A percentile compares a stretch with the other conserved stretches of the same genome.
Conservation (phyloP, 495 filamentous ascomycete species). For the Trichoderma reesei region DNA sequence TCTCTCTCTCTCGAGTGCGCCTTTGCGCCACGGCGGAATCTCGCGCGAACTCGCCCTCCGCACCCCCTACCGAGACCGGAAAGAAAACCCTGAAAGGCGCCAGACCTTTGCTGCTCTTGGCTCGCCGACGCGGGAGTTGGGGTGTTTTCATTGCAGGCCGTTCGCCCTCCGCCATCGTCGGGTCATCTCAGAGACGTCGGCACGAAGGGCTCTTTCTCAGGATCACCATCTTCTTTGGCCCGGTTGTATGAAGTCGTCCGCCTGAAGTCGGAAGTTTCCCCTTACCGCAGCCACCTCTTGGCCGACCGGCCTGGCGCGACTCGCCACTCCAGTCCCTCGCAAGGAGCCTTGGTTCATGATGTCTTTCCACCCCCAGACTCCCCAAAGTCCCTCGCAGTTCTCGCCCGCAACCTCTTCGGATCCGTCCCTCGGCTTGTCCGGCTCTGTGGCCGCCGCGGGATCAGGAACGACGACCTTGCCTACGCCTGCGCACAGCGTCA, state of each 20-base stretch:
- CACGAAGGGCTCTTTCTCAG: neutral
- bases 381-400: conserved; percentile 47
- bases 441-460: conserved; percentile 29
- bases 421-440: conserved; percentile 23
- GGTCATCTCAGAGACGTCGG: neutral
- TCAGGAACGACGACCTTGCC: conserved; percentile 22
- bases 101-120: neutral
- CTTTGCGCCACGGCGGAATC: neutral
- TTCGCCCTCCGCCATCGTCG: neutral
- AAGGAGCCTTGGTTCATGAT: conserved; percentile 24
- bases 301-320: neutral
- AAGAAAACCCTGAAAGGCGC: conserved; percentile 6
- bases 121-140: neutral
- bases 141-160: neutral
- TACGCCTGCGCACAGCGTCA: conserved; percentile 48
- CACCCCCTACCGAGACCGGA: neutral
- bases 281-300: neutral
- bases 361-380: conserved; percentile 50
- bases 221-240: neutral
- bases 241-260: neutral
- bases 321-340: neutral
- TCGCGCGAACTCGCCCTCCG: neutral
- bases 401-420: conserved; percentile 31
- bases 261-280: neutral
- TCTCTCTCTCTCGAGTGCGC: neutral